Evolutionary conservation across 2,329 filamentous ascomycete species (phyloP).

Genomic region (Podosphaera xanthii): DNA sequence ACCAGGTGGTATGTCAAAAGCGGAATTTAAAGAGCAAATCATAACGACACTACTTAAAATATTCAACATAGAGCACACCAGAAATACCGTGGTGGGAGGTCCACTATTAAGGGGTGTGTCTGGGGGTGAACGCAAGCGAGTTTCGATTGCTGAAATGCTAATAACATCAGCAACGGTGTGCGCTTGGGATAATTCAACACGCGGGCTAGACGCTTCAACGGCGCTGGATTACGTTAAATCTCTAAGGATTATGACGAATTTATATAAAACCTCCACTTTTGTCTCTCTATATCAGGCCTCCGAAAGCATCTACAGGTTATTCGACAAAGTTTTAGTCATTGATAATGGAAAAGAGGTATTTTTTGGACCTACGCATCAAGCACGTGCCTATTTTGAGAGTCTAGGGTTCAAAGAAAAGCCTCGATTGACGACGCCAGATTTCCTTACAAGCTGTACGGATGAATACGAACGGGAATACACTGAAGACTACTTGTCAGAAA

Average conservation of each 20-base stretch:
- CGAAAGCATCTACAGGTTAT: constrained; percentile 45
- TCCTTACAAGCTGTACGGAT: constrained; percentile 55
- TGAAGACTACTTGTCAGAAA: constrained; percentile 36
- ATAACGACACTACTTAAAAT: constrained; percentile 58
- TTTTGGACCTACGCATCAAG: constrained; percentile 36
- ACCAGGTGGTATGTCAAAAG: constrained; percentile 47
- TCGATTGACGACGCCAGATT: constrained; percentile 49
- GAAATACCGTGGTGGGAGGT: constrained; percentile 66
- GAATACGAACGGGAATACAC: constrained; percentile 60
- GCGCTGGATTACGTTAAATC: constrained; percentile 56
- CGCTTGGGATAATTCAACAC: constrained; percentile 61
- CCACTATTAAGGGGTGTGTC: constrained; percentile 60
- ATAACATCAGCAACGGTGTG: constrained; percentile 51
- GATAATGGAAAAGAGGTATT: constrained; percentile 48
- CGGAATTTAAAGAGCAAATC: constrained; percentile 55
- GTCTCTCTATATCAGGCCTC: constrained; percentile 48
- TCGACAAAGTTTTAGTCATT: constrained; percentile 65
- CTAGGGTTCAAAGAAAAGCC: constrained; percentile 35
- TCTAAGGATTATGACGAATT: constrained; percentile 50
- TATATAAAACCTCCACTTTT: constrained; percentile 46
- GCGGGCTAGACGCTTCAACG: constrained; percentile 59
- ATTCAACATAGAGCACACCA: constrained; percentile 85
- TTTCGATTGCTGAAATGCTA: constrained; percentile 56
- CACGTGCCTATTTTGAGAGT: constrained; percentile 40
- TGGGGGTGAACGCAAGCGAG: constrained; percentile 61